phyloP scores from a whole-genome alignment of 1,284 basidiomycete species.

The Ganoderma lingzhi region DNA sequence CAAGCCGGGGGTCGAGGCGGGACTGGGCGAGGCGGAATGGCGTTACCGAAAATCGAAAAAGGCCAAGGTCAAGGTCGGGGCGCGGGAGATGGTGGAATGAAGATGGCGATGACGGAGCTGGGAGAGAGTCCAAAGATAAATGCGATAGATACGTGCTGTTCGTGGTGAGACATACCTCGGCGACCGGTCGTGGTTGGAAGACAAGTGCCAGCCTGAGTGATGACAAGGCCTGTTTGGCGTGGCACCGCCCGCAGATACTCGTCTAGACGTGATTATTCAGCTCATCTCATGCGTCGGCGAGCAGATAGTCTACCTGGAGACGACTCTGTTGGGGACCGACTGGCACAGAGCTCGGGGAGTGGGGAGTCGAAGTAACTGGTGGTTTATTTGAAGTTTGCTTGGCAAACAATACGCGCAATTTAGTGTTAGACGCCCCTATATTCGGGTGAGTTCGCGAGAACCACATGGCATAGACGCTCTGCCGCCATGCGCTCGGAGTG shows the following conservation, averaged over 20 bases:
- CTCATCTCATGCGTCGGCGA: not conserved
- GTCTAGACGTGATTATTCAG: not conserved
- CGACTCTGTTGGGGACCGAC: not conserved
- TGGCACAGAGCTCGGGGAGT: not conserved
- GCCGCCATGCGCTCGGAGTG: conserved; percentile 10
- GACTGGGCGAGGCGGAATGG: conserved; percentile 1
- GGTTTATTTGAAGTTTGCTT: not conserved
- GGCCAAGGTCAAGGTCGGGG: not conserved
- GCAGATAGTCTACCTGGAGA: not conserved
- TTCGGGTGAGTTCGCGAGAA: not conserved
- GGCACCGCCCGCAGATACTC: not conserved
- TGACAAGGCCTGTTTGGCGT: not conserved
- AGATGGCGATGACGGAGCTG: not conserved
- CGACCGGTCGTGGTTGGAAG: not conserved
- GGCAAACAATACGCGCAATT: not conserved
- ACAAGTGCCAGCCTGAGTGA: not conserved
- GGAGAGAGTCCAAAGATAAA: not conserved
- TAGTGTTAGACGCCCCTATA: not conserved
- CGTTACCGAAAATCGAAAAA: conserved; percentile 5
- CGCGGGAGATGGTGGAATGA: not conserved
- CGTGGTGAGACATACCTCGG: not conserved
- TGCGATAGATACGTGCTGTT: not conserved
- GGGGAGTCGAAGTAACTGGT: not conserved
- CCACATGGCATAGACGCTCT: not conserved
- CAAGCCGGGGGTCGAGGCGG: not conserved